Evolutionary conservation across 345 rosid species (phyloP).

Genomic region (Durio zibethinus): DNA sequence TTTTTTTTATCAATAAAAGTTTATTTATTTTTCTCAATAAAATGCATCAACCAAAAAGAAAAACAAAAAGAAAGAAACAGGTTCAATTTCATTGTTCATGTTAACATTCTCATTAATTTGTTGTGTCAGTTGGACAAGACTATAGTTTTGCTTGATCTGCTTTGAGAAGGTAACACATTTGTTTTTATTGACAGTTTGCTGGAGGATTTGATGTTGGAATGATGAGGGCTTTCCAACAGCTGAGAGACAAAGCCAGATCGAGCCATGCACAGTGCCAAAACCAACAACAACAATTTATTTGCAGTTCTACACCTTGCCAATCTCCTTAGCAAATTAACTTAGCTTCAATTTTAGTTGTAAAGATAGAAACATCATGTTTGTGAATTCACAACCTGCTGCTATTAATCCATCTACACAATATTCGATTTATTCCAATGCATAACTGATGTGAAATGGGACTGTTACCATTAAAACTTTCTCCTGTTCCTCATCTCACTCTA

Average conservation of each 20-base stretch:
- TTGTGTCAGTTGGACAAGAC: not conserved
- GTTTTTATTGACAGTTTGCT: constrained; percentile 53
- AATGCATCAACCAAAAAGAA: too few relatives aligned
- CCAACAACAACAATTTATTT: constrained; percentile 60
- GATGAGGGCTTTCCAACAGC: constrained; percentile 91
- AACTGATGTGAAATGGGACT: not conserved
- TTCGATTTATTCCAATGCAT: not conserved
- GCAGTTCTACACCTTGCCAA: constrained; percentile 54
- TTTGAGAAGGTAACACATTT: not conserved
- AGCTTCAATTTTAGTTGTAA: constrained; percentile 44
- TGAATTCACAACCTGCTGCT: constrained; percentile 18
- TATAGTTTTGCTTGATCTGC: not conserved
- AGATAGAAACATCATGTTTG: constrained; percentile 19
- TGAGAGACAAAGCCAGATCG: constrained; percentile 84
- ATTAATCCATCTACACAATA: not conserved
- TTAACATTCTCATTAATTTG: constrained; percentile 20
- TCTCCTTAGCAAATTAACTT: constrained; percentile 69
- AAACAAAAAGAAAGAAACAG: too few relatives aligned
- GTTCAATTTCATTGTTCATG: too few relatives aligned
- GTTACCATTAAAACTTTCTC: not conserved
- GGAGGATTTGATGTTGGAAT: constrained; percentile 97
- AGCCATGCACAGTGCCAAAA: constrained; percentile 71
- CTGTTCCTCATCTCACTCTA: too few relatives aligned
- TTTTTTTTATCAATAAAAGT: too few relatives aligned
- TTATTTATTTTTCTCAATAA: too few relatives aligned